These are phyloP conservation scores for Fistulina hepatica DNA, from an alignment of 1,284 basidiomycete species.

Conservation along the genomic window DNA sequence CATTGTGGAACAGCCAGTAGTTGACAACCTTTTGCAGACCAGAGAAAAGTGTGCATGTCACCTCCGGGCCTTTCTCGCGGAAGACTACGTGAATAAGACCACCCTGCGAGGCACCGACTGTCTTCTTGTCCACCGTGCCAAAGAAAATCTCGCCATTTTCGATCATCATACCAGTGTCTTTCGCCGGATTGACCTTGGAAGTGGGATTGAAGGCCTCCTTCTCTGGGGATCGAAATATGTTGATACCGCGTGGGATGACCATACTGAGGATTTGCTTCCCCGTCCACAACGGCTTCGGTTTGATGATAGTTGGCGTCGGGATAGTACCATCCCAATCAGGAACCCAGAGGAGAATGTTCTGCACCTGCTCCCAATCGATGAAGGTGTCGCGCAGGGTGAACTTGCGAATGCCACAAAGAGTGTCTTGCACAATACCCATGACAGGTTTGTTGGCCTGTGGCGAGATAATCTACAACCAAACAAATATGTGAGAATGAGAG, in stretches of 20 bases:
- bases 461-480: conserved; percentile 79
- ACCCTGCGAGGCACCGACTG: conserved; percentile 89
- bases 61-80: conserved; percentile 93
- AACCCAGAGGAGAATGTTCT: conserved; percentile 96
- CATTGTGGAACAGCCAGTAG: conserved; percentile 98
- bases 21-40: conserved; percentile 95
- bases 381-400: conserved; percentile 93
- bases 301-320: conserved; percentile 89
- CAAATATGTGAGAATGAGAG: conserved; percentile 4
- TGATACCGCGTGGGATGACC: conserved; percentile 93
- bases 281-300: conserved; percentile 96
- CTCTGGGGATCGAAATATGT: conserved; percentile 77
- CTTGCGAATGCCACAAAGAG: conserved; percentile 94
- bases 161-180: conserved; percentile 91
- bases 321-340: conserved; percentile 94
- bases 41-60: conserved; percentile 87
- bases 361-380: conserved; percentile 88
- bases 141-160: conserved; percentile 97
- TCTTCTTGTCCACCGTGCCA: conserved; percentile 97
- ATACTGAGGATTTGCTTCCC: conserved; percentile 95
- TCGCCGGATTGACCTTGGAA: conserved; percentile 74
- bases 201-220: conserved; percentile 21
- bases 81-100: conserved; percentile 97
- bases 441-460: conserved; percentile 99
- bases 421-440: conserved; percentile 99